phyloP scores from a whole-genome alignment of 2,329 filamentous ascomycete genomes.

The Botrytis fragariae region DNA sequence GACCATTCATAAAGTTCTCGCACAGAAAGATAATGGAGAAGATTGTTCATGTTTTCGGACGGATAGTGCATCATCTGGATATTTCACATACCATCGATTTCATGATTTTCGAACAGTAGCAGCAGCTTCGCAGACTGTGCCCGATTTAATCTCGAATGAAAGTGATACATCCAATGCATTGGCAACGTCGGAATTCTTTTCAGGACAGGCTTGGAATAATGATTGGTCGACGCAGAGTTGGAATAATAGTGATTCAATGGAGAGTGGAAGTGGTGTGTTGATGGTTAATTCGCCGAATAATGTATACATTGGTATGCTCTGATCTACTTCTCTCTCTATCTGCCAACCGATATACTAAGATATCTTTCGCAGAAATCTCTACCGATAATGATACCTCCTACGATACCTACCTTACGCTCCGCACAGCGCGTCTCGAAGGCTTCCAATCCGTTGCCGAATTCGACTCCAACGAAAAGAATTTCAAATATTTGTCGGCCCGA shows the following conservation, averaged over 20 bases:
- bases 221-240: conserved; percentile 36
- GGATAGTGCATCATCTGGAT: conserved; percentile 31
- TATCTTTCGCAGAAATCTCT: conserved; percentile 24
- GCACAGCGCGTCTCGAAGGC: conserved; percentile 30
- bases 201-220: conserved; percentile 27
- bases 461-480: conserved; percentile 33
- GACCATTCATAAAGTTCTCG: conserved; percentile 14
- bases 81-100: conserved; percentile 36
- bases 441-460: conserved; percentile 38
- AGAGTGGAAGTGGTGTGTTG: conserved; percentile 27
- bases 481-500: conserved; percentile 34
- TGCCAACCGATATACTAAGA: neutral
- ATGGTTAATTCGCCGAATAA: conserved; percentile 36
- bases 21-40: conserved; percentile 33
- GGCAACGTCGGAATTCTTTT: conserved; percentile 32
- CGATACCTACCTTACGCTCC: conserved; percentile 36
- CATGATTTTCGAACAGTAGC: conserved; percentile 33
- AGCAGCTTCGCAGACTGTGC: conserved; percentile 19
- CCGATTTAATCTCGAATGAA: conserved; percentile 24
- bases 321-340: neutral
- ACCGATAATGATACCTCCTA: conserved; percentile 27
- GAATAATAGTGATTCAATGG: conserved; percentile 33
- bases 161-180: conserved; percentile 25
- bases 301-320: conserved; percentile 34
- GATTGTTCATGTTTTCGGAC: conserved; percentile 36